These are phyloP conservation scores for Mycena maculata DNA, from an alignment of 768 basidiomycete species.

Conservation along the genomic window DNA sequence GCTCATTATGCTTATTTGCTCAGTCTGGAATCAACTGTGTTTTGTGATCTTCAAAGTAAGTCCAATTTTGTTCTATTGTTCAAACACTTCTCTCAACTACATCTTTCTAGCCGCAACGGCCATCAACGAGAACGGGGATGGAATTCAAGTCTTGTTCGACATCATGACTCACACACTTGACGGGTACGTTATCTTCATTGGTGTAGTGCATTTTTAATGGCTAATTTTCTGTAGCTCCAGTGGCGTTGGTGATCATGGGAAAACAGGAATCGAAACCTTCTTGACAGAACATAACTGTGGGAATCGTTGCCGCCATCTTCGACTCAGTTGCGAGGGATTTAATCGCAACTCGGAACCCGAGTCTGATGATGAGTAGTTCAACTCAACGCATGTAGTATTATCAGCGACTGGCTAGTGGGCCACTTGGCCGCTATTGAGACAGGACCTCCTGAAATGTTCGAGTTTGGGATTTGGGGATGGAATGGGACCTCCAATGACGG, in stretches of 20 bases:
- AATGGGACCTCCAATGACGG: too few species aligned
- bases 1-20: too few species aligned
- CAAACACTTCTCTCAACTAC: not conserved
- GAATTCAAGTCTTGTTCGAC: not conserved
- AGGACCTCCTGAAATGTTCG: too few species aligned
- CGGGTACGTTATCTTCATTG: not conserved
- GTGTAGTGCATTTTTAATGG: not conserved
- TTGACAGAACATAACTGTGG: constrained; percentile 1
- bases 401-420: too few species aligned
- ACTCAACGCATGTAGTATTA: not conserved
- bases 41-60: constrained; percentile 20
- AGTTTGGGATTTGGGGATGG: too few species aligned
- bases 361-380: not conserved
- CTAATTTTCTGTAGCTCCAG: not conserved
- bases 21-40: constrained; percentile 2
- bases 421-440: too few species aligned
- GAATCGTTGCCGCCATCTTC: constrained; percentile 2
- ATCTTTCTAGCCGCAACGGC: not conserved
- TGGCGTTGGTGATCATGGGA: constrained; percentile 5
- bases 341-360: not conserved
- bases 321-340: constrained; percentile 1
- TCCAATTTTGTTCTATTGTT: not conserved
- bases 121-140: not conserved
- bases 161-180: constrained; percentile 1
- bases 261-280: not conserved